Base-by-base conservation (phyloP, 495 filamentous ascomycete species). In the Penicillium ucsense region DNA sequence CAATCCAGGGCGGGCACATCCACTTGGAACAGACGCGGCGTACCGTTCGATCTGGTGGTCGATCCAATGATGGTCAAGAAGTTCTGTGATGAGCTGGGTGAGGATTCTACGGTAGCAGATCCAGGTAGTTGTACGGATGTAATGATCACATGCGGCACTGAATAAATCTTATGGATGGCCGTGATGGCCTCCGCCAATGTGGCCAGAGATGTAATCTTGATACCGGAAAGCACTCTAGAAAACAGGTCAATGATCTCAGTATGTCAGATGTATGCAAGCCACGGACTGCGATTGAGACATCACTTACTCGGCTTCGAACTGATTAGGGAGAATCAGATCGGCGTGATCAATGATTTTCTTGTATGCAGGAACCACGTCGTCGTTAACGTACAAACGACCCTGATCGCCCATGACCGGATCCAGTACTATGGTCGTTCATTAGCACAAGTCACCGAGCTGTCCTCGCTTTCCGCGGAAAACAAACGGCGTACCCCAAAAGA, bases 401-500 rank as follows among this genome's bases (percentile, higher is more conserved):
- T 94, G 85, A 59, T 98, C 92, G 38, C 92, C 92, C 92, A 98
- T 98, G 9, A 98, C 94, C 1, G 92, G 92, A 62, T 98, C 92
- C 38, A 98, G 73, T n/a, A 94, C 83, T 83, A 43, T 53, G 39
- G 9, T 10, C 31, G 11, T 37, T 30, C 8, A 38, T 54, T 37
- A 47, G 47, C 31, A 29, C 20, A 20, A 1, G 20, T 20, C 20
- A 1, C 20, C 20, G 20, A 20, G 20, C 20, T 2, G 20, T 20
- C 20, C 20, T 20, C 20, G 20, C 20, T 20, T 20, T 20, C 20
- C 20, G 20, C 20, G 20, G 20, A 20, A 20, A 32, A 33, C 11
- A 50, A 29, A 8, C n/a, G 32, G 34, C 76, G 51, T 38, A 83
- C 80, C 83, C 90, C 90, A 96, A 67, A 96, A 96, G 69, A 96